Percentiles rank a stretch among this genome's conserved stretches.
Evolutionary conservation across 1,284 basidiomycete genomes (phyloP).

Genomic region (Thelephora terrestris): DNA sequence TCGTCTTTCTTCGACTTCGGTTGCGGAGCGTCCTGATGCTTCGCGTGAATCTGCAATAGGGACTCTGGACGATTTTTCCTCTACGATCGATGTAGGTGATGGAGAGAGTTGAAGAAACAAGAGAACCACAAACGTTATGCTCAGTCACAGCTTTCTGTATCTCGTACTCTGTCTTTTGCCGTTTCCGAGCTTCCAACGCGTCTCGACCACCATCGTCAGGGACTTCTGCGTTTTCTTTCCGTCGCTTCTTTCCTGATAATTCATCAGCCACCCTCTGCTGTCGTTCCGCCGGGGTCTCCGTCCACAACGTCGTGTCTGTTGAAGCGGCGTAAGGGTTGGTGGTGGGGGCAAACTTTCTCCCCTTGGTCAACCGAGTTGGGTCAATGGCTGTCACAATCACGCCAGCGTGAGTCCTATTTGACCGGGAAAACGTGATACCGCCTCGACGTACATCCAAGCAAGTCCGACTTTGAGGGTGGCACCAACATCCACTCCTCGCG

Average conservation of each 20-base stretch:
- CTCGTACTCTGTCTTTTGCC: constrained; percentile 52
- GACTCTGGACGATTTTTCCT: constrained; percentile 54
- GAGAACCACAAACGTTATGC: constrained; percentile 57
- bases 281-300: constrained; percentile 84
- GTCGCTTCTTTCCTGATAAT: constrained; percentile 72
- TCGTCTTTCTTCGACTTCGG: constrained; percentile 29
- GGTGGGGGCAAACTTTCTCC: constrained; percentile 68
- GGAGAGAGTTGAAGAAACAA: neutral
- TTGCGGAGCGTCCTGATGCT: constrained; percentile 19
- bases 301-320: constrained; percentile 70
- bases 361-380: constrained; percentile 55
- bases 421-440: neutral
- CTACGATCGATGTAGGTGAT: constrained; percentile 26
- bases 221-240: constrained; percentile 45
- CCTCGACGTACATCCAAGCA: constrained; percentile 58
- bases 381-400: constrained; percentile 39
- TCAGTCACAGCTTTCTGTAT: constrained; percentile 64
- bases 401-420: neutral
- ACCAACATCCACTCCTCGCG: constrained; percentile 95
- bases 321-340: constrained; percentile 33
- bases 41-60: constrained; percentile 58
- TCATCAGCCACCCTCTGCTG: constrained; percentile 82
- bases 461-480: constrained; percentile 70
- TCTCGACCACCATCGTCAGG: constrained; percentile 31
- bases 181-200: constrained; percentile 35